Percentiles rank a stretch among this genome's conserved stretches.
phyloP scores from a whole-genome alignment of 225 moss, liverwort and hornwort genomes.

The Physcomitrellopsis africana region DNA sequence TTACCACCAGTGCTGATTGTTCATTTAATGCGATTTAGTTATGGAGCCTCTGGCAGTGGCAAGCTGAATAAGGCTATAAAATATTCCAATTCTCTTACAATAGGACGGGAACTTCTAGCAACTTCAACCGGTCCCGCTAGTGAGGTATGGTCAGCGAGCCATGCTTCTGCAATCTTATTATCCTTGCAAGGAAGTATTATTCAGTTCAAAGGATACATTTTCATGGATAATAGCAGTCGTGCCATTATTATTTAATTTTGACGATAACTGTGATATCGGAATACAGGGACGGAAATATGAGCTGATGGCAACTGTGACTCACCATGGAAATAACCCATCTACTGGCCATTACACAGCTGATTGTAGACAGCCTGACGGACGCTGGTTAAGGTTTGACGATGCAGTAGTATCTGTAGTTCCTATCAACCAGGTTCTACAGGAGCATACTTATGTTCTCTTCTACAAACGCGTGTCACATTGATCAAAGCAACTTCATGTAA shows the following conservation, averaged over 20 bases:
- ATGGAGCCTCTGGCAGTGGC: constrained; percentile 78
- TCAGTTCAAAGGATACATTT: background rate
- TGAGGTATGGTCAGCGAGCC: constrained; percentile 59
- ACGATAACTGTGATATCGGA: constrained; percentile 3
- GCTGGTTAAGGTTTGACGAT: constrained; percentile 94
- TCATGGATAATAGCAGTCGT: background rate
- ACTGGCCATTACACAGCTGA: constrained; percentile 98
- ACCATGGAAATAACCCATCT: constrained; percentile 93
- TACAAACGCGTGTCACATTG: constrained; percentile 73
- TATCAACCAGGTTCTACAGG: constrained; percentile 73
- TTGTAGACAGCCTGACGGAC: constrained; percentile 84
- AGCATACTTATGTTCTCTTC: constrained; percentile 94
- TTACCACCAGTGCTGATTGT: constrained; percentile 84
- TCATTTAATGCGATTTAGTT: constrained; percentile 97
- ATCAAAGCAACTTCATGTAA: constrained; percentile 55
- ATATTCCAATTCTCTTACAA: constrained; percentile 67
- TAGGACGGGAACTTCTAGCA: constrained; percentile 86
- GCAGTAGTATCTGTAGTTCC: constrained; percentile 72
- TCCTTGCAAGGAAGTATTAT: background rate
- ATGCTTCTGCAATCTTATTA: constrained; percentile 1
- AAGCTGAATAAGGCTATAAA: constrained; percentile 86
- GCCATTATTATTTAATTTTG: background rate
- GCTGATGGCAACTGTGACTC: constrained; percentile 90
- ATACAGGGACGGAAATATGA: constrained; percentile 92
- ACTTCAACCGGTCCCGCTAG: constrained; percentile 60